These are phyloP conservation scores for Solanum gracilifrons DNA, from an alignment of 257 asterid species.

Conservation along the genomic window DNA sequence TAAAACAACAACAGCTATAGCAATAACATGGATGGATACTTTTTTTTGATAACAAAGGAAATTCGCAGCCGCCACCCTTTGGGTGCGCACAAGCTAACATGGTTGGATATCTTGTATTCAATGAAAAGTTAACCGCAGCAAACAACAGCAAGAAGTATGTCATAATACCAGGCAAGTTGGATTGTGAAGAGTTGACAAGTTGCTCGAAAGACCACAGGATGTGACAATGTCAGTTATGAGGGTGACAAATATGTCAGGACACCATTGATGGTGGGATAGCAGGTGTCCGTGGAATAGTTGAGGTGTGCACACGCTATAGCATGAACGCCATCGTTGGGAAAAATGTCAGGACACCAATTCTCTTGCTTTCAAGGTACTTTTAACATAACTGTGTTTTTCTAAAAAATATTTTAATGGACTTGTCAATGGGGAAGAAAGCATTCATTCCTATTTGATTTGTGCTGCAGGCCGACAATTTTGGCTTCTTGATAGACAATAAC, in stretches of 20 bases:
- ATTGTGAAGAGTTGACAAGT: not conserved
- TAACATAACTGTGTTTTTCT: not conserved
- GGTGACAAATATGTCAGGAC: not conserved
- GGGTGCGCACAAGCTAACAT: not conserved
- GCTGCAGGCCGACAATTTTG: not conserved
- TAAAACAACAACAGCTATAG: not conserved
- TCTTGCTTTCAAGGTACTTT: slow-evolving; percentile 5
- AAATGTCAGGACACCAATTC: not conserved
- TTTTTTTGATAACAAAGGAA: not conserved
- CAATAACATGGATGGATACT: not conserved
- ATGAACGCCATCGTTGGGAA: too few species aligned
- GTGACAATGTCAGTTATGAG: not conserved
- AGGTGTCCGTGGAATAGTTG: not conserved
- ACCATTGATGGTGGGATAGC: not conserved
- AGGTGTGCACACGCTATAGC: not conserved
- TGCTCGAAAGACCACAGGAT: not conserved
- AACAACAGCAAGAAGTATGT: not conserved
- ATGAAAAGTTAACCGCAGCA: not conserved
- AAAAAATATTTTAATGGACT: not conserved
- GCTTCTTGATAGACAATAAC: not conserved
- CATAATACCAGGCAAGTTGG: not conserved
- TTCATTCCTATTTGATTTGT: not conserved
- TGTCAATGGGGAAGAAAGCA: not conserved
- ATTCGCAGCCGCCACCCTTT: not conserved
- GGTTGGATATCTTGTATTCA: not conserved